These are phyloP conservation scores for Colletotrichum plurivorum DNA, from an alignment of 2,329 filamentous ascomycete genomes.

Conservation along the genomic window DNA sequence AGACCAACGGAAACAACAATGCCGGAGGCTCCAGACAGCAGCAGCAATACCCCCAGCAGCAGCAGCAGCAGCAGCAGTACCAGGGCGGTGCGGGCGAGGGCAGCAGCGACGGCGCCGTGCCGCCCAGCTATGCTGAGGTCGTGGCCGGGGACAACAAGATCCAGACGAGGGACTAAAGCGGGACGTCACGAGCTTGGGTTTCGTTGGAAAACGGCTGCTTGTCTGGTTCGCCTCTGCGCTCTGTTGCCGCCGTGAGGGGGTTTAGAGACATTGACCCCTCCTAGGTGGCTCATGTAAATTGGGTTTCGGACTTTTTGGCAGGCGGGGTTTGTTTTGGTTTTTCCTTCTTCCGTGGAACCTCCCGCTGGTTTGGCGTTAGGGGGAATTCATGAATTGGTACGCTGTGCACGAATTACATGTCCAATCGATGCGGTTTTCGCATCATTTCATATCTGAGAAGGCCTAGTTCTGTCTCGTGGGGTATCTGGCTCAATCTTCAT, in stretches of 20 bases:
- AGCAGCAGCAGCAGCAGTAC: constrained; percentile 51
- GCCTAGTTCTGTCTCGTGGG: background rate
- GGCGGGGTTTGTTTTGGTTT: background rate
- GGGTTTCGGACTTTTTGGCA: background rate
- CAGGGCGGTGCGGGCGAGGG: constrained; percentile 57
- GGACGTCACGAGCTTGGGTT: too few species aligned
- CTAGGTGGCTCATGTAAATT: constrained; percentile 1
- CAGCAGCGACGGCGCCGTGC: constrained; percentile 65
- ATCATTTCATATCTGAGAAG: background rate
- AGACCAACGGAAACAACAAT: constrained; percentile 43
- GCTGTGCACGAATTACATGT: constrained; percentile 32
- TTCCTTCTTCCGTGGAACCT: background rate
- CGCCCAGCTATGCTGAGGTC: constrained; percentile 91
- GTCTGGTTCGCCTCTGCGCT: background rate
- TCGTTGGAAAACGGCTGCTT: too few species aligned
- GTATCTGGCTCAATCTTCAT: constrained; percentile 5
- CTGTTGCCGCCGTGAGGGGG: background rate
- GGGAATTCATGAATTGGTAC: constrained; percentile 19
- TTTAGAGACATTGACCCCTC: background rate
- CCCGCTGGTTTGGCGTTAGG: background rate
- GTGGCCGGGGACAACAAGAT: constrained; percentile 90
- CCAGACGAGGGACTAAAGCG: constrained; percentile 74
- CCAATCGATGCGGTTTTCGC: constrained; percentile 6
- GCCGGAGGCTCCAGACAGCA: constrained; percentile 46
- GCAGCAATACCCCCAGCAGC: constrained; percentile 47